These are phyloP conservation scores for Actinomortierella ambigua DNA, from an alignment of 371 early-diverging fungal species.

Conservation along the genomic window DNA sequence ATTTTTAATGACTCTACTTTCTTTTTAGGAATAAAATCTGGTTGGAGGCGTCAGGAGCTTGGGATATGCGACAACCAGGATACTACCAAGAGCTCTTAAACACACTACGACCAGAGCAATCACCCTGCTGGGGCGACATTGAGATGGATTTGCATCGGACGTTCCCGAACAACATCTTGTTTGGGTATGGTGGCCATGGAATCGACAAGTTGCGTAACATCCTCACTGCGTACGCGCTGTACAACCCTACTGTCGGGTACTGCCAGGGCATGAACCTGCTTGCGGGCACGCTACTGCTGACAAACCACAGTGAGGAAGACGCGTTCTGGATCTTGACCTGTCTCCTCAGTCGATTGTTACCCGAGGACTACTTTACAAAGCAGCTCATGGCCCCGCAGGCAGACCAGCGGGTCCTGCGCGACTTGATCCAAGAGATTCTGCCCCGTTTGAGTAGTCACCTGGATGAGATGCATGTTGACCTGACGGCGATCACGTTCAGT, in stretches of 20 bases:
- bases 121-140: constrained; percentile 43
- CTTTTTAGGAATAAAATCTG: constrained; percentile 42
- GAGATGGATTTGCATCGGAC: constrained; percentile 50
- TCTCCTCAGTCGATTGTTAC: constrained; percentile 40
- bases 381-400: constrained; percentile 45
- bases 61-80: constrained; percentile 37
- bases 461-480: constrained; percentile 39
- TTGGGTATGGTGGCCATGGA: constrained; percentile 42
- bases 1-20: not conserved
- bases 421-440: constrained; percentile 41
- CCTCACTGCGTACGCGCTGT: constrained; percentile 46
- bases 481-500: constrained; percentile 49
- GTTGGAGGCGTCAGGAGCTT: constrained; percentile 47
- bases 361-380: constrained; percentile 44
- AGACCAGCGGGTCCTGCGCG: constrained; percentile 46
- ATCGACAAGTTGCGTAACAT: constrained; percentile 45
- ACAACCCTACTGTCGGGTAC: constrained; percentile 48
- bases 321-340: constrained; percentile 47
- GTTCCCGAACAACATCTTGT: constrained; percentile 46
- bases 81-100: constrained; percentile 43
- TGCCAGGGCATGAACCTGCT: constrained; percentile 52
- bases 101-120: constrained; percentile 18
- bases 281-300: constrained; percentile 43
- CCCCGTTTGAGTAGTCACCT: constrained; percentile 40
- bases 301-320: constrained; percentile 46